Evolutionary conservation across 2,329 filamentous ascomycete species (phyloP).

Genomic region (Chaetomiaceae sp.): DNA sequence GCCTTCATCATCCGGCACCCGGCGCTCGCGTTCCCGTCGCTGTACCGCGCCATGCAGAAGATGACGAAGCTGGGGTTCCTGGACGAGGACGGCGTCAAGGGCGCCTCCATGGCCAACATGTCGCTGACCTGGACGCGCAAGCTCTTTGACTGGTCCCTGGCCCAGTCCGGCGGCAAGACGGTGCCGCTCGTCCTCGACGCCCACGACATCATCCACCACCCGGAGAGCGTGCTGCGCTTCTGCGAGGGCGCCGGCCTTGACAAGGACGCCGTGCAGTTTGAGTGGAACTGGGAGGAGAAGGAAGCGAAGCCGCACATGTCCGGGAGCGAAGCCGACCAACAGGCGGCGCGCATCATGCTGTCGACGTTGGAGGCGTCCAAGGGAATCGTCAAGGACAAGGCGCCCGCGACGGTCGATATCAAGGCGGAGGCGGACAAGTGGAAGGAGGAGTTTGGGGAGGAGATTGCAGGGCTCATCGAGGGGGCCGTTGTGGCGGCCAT

Average conservation of each 20-base stretch:
- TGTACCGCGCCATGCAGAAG: constrained; percentile 7
- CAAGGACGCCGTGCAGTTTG: neutral
- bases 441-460: constrained; percentile 13
- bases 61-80: neutral
- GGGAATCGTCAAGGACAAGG: constrained; percentile 10
- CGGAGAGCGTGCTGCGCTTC: neutral
- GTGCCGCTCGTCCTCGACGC: constrained; percentile 7
- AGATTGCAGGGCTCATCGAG: constrained; percentile 6
- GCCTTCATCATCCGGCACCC: constrained; percentile 14
- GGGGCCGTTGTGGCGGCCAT: constrained; percentile 2
- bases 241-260: constrained; percentile 8
- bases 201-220: constrained; percentile 7
- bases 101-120: neutral
- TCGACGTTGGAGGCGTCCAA: constrained; percentile 1
- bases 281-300: neutral
- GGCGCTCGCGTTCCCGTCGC: constrained; percentile 10
- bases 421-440: constrained; percentile 11
- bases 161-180: neutral
- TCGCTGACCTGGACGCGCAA: neutral
- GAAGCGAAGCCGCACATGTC: neutral
- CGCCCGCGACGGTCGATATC: constrained; percentile 4
- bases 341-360: neutral
- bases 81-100: neutral
- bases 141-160: neutral
- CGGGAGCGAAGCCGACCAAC: neutral